These are phyloP conservation scores for Otatea glauca DNA, from an alignment of 176 grass and related monocot species.

Conservation along the genomic window DNA sequence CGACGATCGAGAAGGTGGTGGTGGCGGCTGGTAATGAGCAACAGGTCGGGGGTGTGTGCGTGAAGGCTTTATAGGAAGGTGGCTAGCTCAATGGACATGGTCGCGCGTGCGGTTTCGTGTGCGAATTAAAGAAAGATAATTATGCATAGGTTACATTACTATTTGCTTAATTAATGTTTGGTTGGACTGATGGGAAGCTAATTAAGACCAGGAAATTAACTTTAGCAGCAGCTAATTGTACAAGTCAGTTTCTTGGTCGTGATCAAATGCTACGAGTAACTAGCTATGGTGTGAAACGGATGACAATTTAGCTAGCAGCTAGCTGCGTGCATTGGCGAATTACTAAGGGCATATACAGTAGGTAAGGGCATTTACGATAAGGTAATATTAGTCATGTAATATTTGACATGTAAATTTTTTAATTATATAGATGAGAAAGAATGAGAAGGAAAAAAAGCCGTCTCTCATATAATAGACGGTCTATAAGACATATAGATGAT, in stretches of 20 bases:
- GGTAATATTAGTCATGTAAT: too few relatives aligned
- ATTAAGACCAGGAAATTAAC: background rate
- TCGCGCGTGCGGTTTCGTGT: constrained; percentile 26
- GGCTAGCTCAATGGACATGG: background rate
- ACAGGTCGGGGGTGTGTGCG: background rate
- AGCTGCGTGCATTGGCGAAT: too few relatives aligned
- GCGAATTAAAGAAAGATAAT: constrained; percentile 25
- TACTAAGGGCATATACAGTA: too few relatives aligned
- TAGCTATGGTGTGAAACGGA: background rate
- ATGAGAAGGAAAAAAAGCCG: too few relatives aligned
- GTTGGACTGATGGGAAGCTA: constrained; percentile 5
- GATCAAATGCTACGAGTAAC: background rate
- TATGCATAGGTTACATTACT: background rate
- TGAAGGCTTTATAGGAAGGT: constrained; percentile 30
- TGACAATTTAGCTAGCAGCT: background rate
- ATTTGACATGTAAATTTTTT: too few relatives aligned
- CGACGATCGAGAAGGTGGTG: background rate
- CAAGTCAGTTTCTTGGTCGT: background rate
- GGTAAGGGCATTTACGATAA: too few relatives aligned
- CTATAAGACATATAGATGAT: too few relatives aligned
- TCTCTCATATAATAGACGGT: too few relatives aligned
- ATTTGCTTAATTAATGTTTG: background rate
- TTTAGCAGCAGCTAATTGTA: background rate
- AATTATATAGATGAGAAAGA: too few relatives aligned
- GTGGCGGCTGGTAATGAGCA: background rate